Percentiles rank a stretch among this genome's conserved stretches.
These are phyloP conservation scores for Emmonsia crescens DNA, from an alignment of 2,329 filamentous ascomycete species.

Conservation along the genomic window DNA sequence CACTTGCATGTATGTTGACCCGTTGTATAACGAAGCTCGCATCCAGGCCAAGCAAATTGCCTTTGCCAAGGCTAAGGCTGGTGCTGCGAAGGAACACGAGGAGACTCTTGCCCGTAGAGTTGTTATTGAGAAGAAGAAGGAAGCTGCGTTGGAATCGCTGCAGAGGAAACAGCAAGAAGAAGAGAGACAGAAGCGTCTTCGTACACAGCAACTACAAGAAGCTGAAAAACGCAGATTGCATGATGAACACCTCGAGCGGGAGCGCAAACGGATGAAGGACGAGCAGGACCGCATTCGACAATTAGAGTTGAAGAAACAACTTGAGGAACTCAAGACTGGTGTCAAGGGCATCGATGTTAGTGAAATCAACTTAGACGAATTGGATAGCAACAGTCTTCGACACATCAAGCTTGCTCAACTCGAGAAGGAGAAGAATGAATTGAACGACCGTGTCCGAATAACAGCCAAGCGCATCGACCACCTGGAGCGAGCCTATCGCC, in stretches of 20 bases:
- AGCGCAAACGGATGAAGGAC: constrained; percentile 72
- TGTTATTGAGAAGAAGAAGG: constrained; percentile 92
- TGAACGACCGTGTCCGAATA: constrained; percentile 80
- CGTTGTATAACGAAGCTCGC: constrained; percentile 72
- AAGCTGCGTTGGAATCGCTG: constrained; percentile 78
- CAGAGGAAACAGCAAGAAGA: constrained; percentile 88
- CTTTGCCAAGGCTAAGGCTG: constrained; percentile 69
- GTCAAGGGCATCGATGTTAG: constrained; percentile 71
- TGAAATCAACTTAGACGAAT: constrained; percentile 61
- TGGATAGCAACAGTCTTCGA: constrained; percentile 83
- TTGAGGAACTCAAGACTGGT: constrained; percentile 81
- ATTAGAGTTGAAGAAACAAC: constrained; percentile 86
- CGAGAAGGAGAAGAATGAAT: constrained; percentile 95
- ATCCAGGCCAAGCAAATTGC: constrained; percentile 69
- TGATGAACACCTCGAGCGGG: constrained; percentile 87
- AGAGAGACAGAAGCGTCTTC: constrained; percentile 73
- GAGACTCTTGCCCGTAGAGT: constrained; percentile 78
- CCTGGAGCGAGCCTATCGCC: constrained; percentile 89
- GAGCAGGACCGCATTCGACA: constrained; percentile 84
- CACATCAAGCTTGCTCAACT: constrained; percentile 91
- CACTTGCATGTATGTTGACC: constrained; percentile 92
- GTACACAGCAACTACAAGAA: constrained; percentile 78
- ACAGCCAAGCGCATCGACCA: constrained; percentile 95
- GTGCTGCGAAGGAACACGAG: constrained; percentile 82
- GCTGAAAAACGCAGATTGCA: constrained; percentile 79